Conservation (phyloP, 1,284 basidiomycete genomes). For the Clitocybe nebularis region DNA sequence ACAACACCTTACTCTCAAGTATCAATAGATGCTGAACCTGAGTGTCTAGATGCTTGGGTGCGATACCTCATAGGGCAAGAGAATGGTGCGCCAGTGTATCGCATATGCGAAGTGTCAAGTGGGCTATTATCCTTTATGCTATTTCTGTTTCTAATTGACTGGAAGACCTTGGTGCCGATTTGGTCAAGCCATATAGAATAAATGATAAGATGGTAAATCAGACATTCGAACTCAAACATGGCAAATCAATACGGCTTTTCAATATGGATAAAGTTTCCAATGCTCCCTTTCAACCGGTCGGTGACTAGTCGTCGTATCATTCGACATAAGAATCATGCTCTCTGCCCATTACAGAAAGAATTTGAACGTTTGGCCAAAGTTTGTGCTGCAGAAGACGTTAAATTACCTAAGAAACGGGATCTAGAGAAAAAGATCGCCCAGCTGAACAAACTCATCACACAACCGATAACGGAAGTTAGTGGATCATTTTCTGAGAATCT, state of each 20-base stretch:
- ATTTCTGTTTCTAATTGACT: slow-evolving; percentile 11
- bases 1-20: slow-evolving; percentile 19
- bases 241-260: slow-evolving; percentile 54
- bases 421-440: slow-evolving; percentile 63
- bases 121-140: slow-evolving; percentile 25
- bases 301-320: slow-evolving; percentile 20
- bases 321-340: slow-evolving; percentile 8
- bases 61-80: slow-evolving; percentile 67
- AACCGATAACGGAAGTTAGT: slow-evolving; percentile 74
- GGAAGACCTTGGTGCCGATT: slow-evolving; percentile 46
- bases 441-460: slow-evolving; percentile 53
- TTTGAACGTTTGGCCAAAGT: slow-evolving; percentile 57
- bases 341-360: slow-evolving; percentile 52
- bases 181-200: slow-evolving; percentile 70
- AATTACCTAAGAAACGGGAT: slow-evolving; percentile 61
- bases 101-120: slow-evolving; percentile 79
- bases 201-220: slow-evolving; percentile 61
- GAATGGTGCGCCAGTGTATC: slow-evolving; percentile 63
- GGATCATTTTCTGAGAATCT: slow-evolving; percentile 11
- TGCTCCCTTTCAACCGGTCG: slow-evolving; percentile 51
- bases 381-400: slow-evolving; percentile 53
- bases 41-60: slow-evolving; percentile 68
- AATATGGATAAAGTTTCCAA: slow-evolving; percentile 84
- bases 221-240: slow-evolving; percentile 68
- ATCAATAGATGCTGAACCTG: slow-evolving; percentile 4